phyloP scores from a whole-genome alignment of 352 stramenopile genomes.

The Phytopythium boreale region DNA sequence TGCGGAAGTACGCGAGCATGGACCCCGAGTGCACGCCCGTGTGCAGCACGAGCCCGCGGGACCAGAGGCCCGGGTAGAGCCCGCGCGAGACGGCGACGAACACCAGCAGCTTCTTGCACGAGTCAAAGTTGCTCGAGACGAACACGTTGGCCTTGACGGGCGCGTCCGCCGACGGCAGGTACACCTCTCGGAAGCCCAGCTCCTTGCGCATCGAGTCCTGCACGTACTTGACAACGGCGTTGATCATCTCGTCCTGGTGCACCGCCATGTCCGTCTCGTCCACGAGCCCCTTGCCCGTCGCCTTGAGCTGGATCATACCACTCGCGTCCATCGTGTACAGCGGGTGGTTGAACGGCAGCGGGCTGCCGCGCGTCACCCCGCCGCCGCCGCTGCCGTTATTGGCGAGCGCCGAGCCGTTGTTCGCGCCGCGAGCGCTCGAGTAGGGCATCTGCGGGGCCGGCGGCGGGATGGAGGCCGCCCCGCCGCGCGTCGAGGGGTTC shows the following conservation, averaged over 20 bases:
- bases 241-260: constrained; percentile 89
- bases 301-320: constrained; percentile 85
- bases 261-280: constrained; percentile 83
- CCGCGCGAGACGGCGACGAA: constrained; percentile 83
- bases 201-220: constrained; percentile 83
- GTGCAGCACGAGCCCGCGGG: constrained; percentile 77
- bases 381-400: constrained; percentile 1
- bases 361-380: constrained; percentile 13
- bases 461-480: constrained; percentile 7
- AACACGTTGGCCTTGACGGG: constrained; percentile 85
- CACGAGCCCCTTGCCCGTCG: constrained; percentile 65
- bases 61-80: constrained; percentile 84
- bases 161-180: constrained; percentile 58
- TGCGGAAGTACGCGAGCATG: constrained; percentile 89
- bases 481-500: constrained; percentile 9
- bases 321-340: constrained; percentile 83
- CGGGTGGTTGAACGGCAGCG: constrained; percentile 70
- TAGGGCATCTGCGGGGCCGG: constrained; percentile 6
- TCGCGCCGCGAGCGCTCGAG: constrained; percentile 3
- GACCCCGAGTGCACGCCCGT: constrained; percentile 83
- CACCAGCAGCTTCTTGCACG: constrained; percentile 78
- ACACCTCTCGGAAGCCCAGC: constrained; percentile 76
- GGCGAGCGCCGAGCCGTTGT: constrained; percentile 7
- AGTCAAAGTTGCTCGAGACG: constrained; percentile 78
- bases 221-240: constrained; percentile 82